phyloP scores from a whole-genome alignment of 2,329 filamentous ascomycete genomes.

The Cryphonectria naterciae region DNA sequence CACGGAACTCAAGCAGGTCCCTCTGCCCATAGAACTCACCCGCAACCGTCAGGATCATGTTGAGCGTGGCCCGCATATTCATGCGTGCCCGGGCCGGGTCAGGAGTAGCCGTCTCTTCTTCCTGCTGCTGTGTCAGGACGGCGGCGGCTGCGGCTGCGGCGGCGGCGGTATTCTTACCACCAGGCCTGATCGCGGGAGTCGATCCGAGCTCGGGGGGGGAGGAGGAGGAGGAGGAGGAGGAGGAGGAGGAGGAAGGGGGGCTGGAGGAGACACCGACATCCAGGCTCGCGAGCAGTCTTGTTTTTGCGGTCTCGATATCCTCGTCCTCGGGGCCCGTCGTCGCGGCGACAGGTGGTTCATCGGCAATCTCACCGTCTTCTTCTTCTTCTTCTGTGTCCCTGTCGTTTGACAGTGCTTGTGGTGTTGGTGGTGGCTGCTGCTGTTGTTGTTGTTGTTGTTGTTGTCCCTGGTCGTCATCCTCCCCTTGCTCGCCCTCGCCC shows the following conservation, averaged over 20 bases:
- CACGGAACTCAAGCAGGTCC: conserved; percentile 78
- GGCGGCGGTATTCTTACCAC: conserved; percentile 29
- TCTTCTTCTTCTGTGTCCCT: conserved; percentile 39
- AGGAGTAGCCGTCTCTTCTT: conserved; percentile 35
- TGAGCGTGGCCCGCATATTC: conserved; percentile 73
- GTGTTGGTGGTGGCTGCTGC: neutral
- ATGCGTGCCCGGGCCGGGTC: conserved; percentile 43
- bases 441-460: no score
- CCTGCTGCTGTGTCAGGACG: conserved; percentile 17
- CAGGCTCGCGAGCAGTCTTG: conserved; percentile 52
- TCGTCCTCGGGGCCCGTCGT: conserved; percentile 36
- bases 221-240: no score
- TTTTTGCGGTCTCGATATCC: conserved; percentile 54
- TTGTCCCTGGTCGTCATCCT: conserved; percentile 39
- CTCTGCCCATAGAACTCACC: conserved; percentile 90
- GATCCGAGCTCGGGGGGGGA: no score
- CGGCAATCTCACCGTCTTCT: conserved; percentile 43
- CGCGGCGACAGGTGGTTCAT: conserved; percentile 32
- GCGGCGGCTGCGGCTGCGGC: neutral
- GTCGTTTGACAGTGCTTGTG: conserved; percentile 4
- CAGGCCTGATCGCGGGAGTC: conserved; percentile 22
- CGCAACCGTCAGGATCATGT: conserved; percentile 88
- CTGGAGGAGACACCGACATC: conserved; percentile 32
- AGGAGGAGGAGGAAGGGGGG: conserved; percentile 2
- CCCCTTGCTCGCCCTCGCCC: conserved; percentile 24